Percentiles rank a stretch among this genome's conserved stretches.
phyloP scores from a whole-genome alignment of 768 basidiomycete genomes.

The Leucocoprinus leucothites region DNA sequence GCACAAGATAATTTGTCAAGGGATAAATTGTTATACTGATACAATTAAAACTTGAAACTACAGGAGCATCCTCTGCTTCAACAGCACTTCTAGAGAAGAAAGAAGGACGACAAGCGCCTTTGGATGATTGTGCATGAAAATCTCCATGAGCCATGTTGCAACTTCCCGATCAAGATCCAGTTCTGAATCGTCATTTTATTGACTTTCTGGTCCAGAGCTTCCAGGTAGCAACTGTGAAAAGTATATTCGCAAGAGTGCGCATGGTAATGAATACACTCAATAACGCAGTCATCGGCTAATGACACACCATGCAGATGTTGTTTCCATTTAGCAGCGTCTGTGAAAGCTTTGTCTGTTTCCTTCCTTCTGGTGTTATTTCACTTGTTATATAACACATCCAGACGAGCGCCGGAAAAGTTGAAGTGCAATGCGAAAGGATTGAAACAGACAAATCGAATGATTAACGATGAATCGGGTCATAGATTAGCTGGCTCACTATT shows the following conservation, averaged over 20 bases:
- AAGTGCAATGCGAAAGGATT: not conserved
- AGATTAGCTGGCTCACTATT: conserved; percentile 65
- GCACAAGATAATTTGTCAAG: too few relatives aligned
- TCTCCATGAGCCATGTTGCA: too few relatives aligned
- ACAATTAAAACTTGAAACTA: too few relatives aligned
- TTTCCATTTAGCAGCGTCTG: conserved; percentile 93
- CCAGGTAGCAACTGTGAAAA: conserved; percentile 33
- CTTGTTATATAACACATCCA: conserved; percentile 33
- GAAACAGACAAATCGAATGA: not conserved
- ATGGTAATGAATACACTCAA: not conserved
- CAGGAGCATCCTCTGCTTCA: too few relatives aligned
- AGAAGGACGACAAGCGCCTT: too few relatives aligned
- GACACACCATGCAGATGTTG: conserved; percentile 91
- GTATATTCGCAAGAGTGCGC: not conserved
- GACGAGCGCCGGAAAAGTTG: not conserved
- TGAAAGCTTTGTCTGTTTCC: conserved; percentile 75
- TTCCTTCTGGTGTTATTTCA: conserved; percentile 81
- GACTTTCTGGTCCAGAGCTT: conserved; percentile 29
- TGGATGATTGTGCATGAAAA: too few relatives aligned
- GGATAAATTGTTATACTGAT: too few relatives aligned
- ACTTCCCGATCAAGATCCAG: not conserved
- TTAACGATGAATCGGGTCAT: not conserved
- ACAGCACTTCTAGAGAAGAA: too few relatives aligned
- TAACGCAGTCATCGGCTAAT: not conserved
- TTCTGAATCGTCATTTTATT: not conserved